phyloP scores from a whole-genome alignment of 495 filamentous ascomycete species.

The Aspergillus incahuasiensis region DNA sequence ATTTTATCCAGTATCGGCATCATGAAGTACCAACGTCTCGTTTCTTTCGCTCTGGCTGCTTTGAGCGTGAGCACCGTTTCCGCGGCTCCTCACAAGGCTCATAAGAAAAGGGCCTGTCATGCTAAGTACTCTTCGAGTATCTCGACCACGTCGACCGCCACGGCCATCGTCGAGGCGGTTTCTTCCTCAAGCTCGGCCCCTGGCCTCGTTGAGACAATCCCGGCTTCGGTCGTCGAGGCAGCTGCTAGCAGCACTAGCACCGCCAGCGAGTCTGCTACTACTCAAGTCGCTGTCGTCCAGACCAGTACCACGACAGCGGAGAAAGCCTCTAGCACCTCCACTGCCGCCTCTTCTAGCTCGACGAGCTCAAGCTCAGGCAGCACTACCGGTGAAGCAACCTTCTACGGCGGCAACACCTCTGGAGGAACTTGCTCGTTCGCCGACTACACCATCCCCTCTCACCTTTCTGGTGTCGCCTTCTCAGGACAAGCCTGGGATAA shows the following conservation, averaged over 20 bases:
- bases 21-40: constrained; percentile 34
- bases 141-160: background rate
- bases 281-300: constrained; percentile 3
- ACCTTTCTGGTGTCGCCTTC: constrained; percentile 51
- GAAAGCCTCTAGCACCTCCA: constrained; percentile 1
- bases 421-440: constrained; percentile 56
- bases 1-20: background rate
- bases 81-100: constrained; percentile 18
- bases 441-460: constrained; percentile 52
- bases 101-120: constrained; percentile 24
- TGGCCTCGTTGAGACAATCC: background rate
- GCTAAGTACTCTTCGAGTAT: constrained; percentile 27
- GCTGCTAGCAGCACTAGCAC: background rate
- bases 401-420: constrained; percentile 53
- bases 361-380: background rate
- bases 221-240: background rate
- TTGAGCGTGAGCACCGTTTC: constrained; percentile 29
- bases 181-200: background rate
- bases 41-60: constrained; percentile 27
- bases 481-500: constrained; percentile 47
- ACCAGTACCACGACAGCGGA: background rate
- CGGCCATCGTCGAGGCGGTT: background rate
- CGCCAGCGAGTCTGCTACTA: background rate
- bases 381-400: constrained; percentile 41
- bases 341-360: constrained; percentile 16